Conservation (phyloP, 2,329 filamentous ascomycete genomes). For the Amylocarpus encephaloides region DNA sequence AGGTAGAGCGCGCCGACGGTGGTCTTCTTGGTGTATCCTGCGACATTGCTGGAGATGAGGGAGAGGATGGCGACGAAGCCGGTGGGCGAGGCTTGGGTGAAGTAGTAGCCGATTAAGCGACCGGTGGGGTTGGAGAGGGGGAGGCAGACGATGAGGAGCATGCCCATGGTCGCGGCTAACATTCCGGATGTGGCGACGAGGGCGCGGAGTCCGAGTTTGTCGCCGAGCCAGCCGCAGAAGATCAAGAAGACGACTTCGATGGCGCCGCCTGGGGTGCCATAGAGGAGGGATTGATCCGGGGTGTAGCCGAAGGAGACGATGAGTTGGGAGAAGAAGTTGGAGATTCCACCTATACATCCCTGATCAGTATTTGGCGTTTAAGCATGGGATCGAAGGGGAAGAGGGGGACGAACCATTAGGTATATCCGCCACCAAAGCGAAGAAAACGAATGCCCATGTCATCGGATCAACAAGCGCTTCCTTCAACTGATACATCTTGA, state of each 20-base stretch:
- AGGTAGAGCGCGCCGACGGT: conserved; percentile 39
- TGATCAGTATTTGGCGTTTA: neutral
- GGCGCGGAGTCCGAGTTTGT: conserved; percentile 26
- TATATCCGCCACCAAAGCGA: conserved; percentile 36
- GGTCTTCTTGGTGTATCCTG: conserved; percentile 45
- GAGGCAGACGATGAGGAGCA: conserved; percentile 33
- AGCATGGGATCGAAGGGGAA: neutral
- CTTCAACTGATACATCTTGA: conserved; percentile 45
- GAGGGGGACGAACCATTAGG: conserved; percentile 25
- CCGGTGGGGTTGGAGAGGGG: conserved; percentile 33
- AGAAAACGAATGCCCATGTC: conserved; percentile 36
- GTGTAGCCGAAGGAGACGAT: conserved; percentile 42
- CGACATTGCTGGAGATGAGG: conserved; percentile 39
- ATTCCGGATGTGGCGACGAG: conserved; percentile 32
- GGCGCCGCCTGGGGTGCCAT: conserved; percentile 27
- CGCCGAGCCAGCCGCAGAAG: conserved; percentile 24
- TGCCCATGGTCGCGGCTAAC: conserved; percentile 30
- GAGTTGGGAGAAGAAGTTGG: conserved; percentile 53
- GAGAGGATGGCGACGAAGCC: conserved; percentile 30
- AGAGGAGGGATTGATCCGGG: conserved; percentile 27
- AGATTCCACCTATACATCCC: conserved; percentile 37
- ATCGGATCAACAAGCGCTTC: conserved; percentile 37
- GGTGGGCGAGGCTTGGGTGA: conserved; percentile 53
- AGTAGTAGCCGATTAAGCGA: conserved; percentile 35
- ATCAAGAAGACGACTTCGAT: conserved; percentile 27